Conservation (phyloP, 257 asterid species). For the Plantago major region DNA sequence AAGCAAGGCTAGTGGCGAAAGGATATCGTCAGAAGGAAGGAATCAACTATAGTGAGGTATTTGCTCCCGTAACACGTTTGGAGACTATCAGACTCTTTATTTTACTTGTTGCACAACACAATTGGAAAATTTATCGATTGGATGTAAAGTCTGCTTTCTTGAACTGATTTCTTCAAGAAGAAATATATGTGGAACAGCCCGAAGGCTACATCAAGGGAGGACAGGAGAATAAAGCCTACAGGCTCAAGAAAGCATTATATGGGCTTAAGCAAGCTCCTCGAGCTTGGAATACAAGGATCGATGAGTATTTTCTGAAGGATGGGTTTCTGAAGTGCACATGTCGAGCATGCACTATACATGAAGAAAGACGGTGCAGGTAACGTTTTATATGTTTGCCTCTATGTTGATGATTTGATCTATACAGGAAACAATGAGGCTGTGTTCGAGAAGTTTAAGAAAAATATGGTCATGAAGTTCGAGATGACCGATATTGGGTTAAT, state of each 20-base stretch:
- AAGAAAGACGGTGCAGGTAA: slow-evolving; percentile 6
- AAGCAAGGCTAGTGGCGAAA: too few relatives aligned
- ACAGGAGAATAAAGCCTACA: neutral
- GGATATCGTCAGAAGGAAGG: too few relatives aligned
- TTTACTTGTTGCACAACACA: neutral
- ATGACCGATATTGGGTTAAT: neutral
- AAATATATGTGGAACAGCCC: too few relatives aligned
- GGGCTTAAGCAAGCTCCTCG: too few relatives aligned
- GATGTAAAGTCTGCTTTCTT: neutral
- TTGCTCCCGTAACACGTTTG: too few relatives aligned
- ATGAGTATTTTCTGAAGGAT: too few relatives aligned
- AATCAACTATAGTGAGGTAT: too few relatives aligned
- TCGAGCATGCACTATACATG: neutral
- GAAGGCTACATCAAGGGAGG: too few relatives aligned
- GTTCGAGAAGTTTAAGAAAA: neutral
- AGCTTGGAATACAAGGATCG: too few relatives aligned
- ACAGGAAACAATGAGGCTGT: neutral
- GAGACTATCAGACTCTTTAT: neutral
- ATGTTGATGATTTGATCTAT: slow-evolving; percentile 1
- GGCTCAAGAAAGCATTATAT: too few relatives aligned
- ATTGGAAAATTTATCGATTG: neutral
- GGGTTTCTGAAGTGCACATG: neutral
- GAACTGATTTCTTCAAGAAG: neutral
- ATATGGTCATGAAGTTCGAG: too few relatives aligned
- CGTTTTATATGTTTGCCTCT: too few relatives aligned